Evolutionary conservation across 768 basidiomycete genomes (phyloP), one percentile per base, ranked within the genome.

Genomic region (Rossbeevera mucosa): DNA sequence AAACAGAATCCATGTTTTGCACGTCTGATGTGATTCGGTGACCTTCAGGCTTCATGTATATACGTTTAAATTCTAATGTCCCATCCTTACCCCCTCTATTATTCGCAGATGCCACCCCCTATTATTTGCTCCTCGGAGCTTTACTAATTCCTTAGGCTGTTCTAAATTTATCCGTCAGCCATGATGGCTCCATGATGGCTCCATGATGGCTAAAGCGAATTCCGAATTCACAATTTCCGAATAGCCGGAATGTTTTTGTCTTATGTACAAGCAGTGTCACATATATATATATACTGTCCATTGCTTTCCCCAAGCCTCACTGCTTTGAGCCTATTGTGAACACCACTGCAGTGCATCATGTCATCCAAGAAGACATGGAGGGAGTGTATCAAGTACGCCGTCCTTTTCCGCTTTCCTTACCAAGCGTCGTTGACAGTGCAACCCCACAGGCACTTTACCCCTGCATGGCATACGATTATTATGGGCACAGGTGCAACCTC

Each of bases 401-500:
- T 48, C 2, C 16, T 21, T 22, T 14, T 4, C 8, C n/a, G 8
- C 7, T 22, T 18, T 22, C 16, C 47, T 47, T 5, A 4, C 9
- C 25, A 13, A 36, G 21, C 6, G 24, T 44, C 22, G 5, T 22
- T 46, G 31, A 64, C 31, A 8, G 7, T 14, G 28, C 20, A 29
- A 18, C 16, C 5, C 22, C 18, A 7, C 50, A 77, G 76, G 29
- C 71, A 77, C 52, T 76, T 77, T 54, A 76, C 76, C 6, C 76
- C 74, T 31, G 71, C 73, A 52, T 78, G 76, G 76, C 68, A 77
- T 56, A 72, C 76, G 11, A 73, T 76, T 16, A 66, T 73, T 25
- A 78, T 78, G 76, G 76, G 76, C 48, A 77, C 77, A 1, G 77
- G 78, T 4, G 71, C 65, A 14, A 64, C 68, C 22, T 71, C 72